Conservation (phyloP, 495 filamentous ascomycete species). For the Lindgomyces ingoldianus region DNA sequence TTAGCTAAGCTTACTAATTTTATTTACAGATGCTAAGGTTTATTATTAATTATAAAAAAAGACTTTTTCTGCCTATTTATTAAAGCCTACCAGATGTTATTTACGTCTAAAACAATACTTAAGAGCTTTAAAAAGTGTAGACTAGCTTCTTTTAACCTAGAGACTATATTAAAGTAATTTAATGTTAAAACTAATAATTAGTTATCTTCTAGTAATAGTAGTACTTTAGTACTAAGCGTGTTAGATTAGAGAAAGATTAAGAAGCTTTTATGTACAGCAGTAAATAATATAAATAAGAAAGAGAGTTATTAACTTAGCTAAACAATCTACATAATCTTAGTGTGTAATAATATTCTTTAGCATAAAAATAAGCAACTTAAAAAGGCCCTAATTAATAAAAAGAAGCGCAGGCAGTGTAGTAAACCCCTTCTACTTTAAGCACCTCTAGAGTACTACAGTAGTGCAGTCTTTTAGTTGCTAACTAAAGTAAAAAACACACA, state of each 20-base stretch:
- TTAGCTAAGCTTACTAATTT: constrained; percentile 1
- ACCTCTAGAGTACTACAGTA: not conserved
- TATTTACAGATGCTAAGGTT: constrained; percentile 1
- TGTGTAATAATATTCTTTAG: not conserved
- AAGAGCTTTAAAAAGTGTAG: not conserved
- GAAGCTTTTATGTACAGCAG: not conserved
- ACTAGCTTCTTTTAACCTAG: no score
- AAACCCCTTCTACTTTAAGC: not conserved
- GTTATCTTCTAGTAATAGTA: not conserved
- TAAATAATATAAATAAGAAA: constrained; percentile 2
- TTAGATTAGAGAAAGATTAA: constrained; percentile 16
- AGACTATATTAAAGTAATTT: not conserved
- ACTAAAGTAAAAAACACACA: constrained; percentile 1
- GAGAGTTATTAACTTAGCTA: not conserved
- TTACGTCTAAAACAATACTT: not conserved
- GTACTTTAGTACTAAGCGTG: constrained; percentile 7
- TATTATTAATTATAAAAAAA: constrained; percentile 6
- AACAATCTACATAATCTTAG: not conserved
- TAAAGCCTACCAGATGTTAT: not conserved
- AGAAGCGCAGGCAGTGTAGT: constrained; percentile 1
- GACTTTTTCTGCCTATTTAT: constrained; percentile 17
- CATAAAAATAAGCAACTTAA: constrained; percentile 3
- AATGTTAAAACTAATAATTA: not conserved
- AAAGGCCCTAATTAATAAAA: constrained; percentile 8
- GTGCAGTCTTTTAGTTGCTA: constrained; percentile 1